A percentile compares a stretch with the other conserved stretches of the same genome.
Conservation (phyloP, 2,329 filamentous ascomycete species). For the Leptoxyphium fumago region DNA sequence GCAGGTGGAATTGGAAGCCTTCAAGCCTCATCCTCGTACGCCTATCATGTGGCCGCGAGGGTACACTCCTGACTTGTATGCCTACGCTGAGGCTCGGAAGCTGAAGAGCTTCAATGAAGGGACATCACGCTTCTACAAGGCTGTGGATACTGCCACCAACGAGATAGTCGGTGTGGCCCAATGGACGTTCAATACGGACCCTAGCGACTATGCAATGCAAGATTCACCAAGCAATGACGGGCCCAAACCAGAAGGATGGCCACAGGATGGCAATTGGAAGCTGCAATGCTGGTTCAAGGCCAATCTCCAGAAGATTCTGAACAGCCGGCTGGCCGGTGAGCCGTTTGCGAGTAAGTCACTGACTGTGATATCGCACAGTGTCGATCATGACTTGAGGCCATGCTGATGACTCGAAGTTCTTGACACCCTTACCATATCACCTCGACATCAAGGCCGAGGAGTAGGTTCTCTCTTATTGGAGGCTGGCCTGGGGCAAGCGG, state of each 20-base stretch:
- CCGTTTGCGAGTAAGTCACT: slow-evolving; percentile 8
- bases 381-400: not conserved
- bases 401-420: slow-evolving; percentile 3
- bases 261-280: slow-evolving; percentile 11
- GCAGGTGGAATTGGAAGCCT: slow-evolving; percentile 12
- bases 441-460: slow-evolving; percentile 16
- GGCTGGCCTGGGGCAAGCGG: slow-evolving; percentile 24
- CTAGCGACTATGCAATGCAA: slow-evolving; percentile 2
- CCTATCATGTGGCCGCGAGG: slow-evolving; percentile 13
- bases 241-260: slow-evolving; percentile 6
- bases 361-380: too few species aligned
- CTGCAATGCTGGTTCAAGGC: slow-evolving; percentile 9
- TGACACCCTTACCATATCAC: slow-evolving; percentile 5
- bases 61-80: slow-evolving; percentile 12
- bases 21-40: slow-evolving; percentile 11
- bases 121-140: not conserved
- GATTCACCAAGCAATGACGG: slow-evolving; percentile 3
- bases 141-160: not conserved
- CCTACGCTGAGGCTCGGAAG: slow-evolving; percentile 8
- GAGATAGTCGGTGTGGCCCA: slow-evolving; percentile 1
- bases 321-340: slow-evolving; percentile 6
- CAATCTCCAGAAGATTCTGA: slow-evolving; percentile 6
- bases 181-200: slow-evolving; percentile 1
- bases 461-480: slow-evolving; percentile 20
- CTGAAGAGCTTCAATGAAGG: not conserved